phyloP scores from a whole-genome alignment of 352 stramenopile species.

The Phytophthora sojae region DNA sequence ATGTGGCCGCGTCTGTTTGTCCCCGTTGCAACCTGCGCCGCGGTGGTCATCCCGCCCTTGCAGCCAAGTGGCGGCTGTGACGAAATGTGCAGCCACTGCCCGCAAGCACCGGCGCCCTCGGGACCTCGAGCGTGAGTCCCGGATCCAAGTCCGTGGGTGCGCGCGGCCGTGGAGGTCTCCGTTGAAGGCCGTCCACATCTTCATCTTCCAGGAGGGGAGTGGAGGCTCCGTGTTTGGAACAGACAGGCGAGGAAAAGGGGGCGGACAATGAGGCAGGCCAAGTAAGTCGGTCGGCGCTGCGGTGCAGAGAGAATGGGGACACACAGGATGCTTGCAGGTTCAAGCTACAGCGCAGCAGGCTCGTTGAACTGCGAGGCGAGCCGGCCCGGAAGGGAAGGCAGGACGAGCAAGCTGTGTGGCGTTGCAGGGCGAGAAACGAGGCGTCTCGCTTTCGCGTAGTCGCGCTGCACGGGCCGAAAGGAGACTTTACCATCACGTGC shows the following conservation, averaged over 20 bases:
- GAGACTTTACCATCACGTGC: neutral
- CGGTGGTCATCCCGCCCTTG: constrained; percentile 17
- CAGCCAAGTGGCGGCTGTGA: constrained; percentile 15
- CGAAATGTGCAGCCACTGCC: constrained; percentile 11
- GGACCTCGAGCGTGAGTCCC: neutral
- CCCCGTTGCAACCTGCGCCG: constrained; percentile 1
- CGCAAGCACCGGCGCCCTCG: neutral
- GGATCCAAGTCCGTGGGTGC: constrained; percentile 15
- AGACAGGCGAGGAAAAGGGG: constrained; percentile 15
- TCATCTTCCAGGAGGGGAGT: no score
- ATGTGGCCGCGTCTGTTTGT: constrained; percentile 17
- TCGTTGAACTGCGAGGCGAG: constrained; percentile 13
- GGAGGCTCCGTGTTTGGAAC: neutral
- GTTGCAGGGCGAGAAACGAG: constrained; percentile 17
- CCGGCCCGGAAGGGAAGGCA: neutral
- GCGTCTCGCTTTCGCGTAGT: constrained; percentile 20
- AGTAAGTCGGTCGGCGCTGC: neutral
- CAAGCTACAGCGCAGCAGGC: constrained; percentile 3
- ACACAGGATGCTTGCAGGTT: neutral
- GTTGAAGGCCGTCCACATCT: no score
- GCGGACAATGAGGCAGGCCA: constrained; percentile 9
- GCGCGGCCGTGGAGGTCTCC: neutral
- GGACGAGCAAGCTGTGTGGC: constrained; percentile 2
- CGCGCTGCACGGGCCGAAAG: neutral
- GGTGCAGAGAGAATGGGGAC: no score